Conservation (phyloP, 139 green algal species). For the Tetraselmis chui region DNA sequence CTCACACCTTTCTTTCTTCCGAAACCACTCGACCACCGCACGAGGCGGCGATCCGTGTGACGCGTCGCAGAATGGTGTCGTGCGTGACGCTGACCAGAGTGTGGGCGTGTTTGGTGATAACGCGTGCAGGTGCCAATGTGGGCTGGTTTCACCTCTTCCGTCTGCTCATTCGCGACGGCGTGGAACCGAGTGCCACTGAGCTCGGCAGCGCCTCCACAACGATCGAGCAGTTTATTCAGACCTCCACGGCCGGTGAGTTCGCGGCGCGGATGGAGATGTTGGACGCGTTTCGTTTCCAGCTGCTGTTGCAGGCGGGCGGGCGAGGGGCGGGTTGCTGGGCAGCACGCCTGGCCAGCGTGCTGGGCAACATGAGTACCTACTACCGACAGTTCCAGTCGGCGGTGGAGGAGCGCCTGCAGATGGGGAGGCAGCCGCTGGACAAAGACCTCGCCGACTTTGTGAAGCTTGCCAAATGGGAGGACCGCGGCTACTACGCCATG, state of each 20-base stretch:
- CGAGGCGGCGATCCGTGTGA: too few relatives aligned
- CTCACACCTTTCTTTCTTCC: too few relatives aligned
- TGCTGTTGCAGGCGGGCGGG: constrained; percentile 22
- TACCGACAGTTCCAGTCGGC: constrained; percentile 71
- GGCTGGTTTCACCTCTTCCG: constrained; percentile 90
- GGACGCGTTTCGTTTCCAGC: constrained; percentile 41
- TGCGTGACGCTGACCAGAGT: too few relatives aligned
- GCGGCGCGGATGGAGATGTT: constrained; percentile 70
- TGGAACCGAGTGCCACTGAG: not conserved
- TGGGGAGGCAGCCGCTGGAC: constrained; percentile 52
- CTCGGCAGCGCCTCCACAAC: constrained; percentile 19
- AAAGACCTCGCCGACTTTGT: constrained; percentile 92
- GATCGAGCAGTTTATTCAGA: constrained; percentile 88
- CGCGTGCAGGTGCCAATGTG: constrained; percentile 37
- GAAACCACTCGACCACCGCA: too few relatives aligned
- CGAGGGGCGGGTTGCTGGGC: not conserved
- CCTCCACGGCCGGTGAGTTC: constrained; percentile 81
- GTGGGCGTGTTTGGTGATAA: too few relatives aligned
- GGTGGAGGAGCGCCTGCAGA: constrained; percentile 44
- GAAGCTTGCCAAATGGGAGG: constrained; percentile 92
- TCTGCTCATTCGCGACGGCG: constrained; percentile 40
- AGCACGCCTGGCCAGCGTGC: constrained; percentile 26
- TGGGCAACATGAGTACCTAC: constrained; percentile 73
- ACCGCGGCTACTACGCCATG: constrained; percentile 88
- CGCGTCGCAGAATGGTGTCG: too few relatives aligned